phyloP scores from a whole-genome alignment of 805 yeast genomes.

The Danielia reshetovae region DNA sequence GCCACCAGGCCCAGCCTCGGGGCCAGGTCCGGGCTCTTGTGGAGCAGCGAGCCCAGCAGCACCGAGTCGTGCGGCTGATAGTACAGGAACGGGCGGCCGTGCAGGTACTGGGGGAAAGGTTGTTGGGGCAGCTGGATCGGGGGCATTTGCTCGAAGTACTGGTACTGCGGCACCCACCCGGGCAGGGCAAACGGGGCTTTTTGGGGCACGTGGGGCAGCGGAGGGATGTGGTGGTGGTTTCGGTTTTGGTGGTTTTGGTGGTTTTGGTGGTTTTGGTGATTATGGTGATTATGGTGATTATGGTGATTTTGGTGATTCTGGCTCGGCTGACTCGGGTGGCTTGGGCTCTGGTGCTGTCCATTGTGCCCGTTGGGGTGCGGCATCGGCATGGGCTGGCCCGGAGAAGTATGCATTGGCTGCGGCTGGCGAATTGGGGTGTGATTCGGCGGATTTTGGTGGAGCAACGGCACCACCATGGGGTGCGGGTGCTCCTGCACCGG shows the following conservation, averaged over 20 bases:
- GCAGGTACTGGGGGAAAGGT: not conserved
- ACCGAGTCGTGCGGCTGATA: constrained; percentile 1
- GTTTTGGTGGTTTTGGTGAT: no score
- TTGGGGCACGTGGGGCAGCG: not conserved
- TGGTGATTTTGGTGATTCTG: no score
- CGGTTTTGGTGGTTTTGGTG: not conserved
- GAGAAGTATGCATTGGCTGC: not conserved
- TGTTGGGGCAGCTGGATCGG: not conserved
- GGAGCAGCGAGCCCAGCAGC: not conserved
- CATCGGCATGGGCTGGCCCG: no score
- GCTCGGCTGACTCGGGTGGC: not conserved
- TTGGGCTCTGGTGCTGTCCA: not conserved
- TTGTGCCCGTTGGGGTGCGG: not conserved
- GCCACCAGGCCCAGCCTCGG: not conserved
- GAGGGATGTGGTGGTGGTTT: not conserved
- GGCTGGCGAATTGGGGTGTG: not conserved
- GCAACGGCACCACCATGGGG: constrained; percentile 5
- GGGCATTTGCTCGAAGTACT: not conserved
- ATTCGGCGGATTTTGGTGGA: constrained; percentile 4
- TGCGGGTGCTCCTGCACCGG: constrained; percentile 2
- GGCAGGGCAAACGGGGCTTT: not conserved
- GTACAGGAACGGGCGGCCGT: not conserved
- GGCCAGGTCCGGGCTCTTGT: not conserved
- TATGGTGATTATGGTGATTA: no score
- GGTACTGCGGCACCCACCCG: not conserved